These are phyloP conservation scores for Calonectria leucothoes DNA, from an alignment of 2,329 filamentous ascomycete species.

Conservation along the genomic window DNA sequence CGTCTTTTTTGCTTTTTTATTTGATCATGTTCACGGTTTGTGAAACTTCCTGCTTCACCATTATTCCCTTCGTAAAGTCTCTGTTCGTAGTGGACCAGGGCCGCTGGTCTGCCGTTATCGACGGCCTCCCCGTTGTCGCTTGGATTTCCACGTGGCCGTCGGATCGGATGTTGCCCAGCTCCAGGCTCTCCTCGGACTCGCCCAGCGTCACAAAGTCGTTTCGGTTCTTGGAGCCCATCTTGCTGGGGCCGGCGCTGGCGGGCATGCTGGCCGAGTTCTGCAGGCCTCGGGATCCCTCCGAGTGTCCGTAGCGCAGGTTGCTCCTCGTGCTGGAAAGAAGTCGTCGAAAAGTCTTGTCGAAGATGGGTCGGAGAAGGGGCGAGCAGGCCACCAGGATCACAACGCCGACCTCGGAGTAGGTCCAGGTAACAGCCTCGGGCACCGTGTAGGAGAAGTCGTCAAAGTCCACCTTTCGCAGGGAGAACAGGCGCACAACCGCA, in stretches of 20 bases:
- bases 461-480: conserved; percentile 35
- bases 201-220: conserved; percentile 18
- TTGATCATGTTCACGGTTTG: conserved; percentile 10
- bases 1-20: background rate
- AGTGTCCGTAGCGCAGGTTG: conserved; percentile 3
- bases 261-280: background rate
- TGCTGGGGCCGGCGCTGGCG: background rate
- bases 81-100: background rate
- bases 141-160: conserved; percentile 6
- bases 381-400: conserved; percentile 40
- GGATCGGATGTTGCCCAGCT: conserved; percentile 12
- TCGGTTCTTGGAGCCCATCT: background rate
- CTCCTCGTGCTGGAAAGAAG: conserved; percentile 24
- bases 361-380: conserved; percentile 38
- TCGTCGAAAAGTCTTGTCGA: conserved; percentile 35
- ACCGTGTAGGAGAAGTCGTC: conserved; percentile 39
- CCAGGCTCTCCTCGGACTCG: conserved; percentile 20
- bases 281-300: background rate
- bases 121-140: background rate
- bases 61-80: background rate
- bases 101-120: background rate
- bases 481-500: conserved; percentile 34
- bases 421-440: conserved; percentile 37
- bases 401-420: conserved; percentile 39
- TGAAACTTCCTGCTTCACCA: conserved; percentile 20